Conservation (phyloP, 805 yeast genomes). For the Teunomyces barrocoloradensis region DNA sequence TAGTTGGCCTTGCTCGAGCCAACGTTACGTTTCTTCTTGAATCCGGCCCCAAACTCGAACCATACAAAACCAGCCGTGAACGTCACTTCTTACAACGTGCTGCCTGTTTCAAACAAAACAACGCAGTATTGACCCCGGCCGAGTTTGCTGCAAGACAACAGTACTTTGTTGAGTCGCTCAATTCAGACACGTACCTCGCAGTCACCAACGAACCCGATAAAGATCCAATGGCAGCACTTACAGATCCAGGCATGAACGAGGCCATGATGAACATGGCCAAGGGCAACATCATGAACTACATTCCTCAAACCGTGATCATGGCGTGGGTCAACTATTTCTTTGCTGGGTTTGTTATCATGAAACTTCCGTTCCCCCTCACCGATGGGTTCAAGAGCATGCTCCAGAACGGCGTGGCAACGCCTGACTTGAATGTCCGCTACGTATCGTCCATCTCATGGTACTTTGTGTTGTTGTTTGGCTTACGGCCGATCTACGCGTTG, state of each 20-base stretch:
- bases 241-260: slow-evolving; percentile 71
- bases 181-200: slow-evolving; percentile 55
- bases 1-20: slow-evolving; percentile 77
- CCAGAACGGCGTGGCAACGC: slow-evolving; percentile 81
- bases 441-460: slow-evolving; percentile 96
- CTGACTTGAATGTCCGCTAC: slow-evolving; percentile 85
- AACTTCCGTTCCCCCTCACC: slow-evolving; percentile 87
- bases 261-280: slow-evolving; percentile 75
- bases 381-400: slow-evolving; percentile 87
- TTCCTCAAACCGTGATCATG: slow-evolving; percentile 93
- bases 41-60: slow-evolving; percentile 54
- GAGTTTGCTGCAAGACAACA: slow-evolving; percentile 56
- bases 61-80: slow-evolving; percentile 50
- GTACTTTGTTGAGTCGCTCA: slow-evolving; percentile 46
- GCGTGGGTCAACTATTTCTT: slow-evolving; percentile 94
- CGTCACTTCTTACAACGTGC: slow-evolving; percentile 62
- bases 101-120: slow-evolving; percentile 53
- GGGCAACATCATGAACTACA: slow-evolving; percentile 74
- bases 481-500: slow-evolving; percentile 73
- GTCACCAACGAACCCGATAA: slow-evolving; percentile 38
- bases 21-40: slow-evolving; percentile 61
- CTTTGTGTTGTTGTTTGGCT: slow-evolving; percentile 81
- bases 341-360: slow-evolving; percentile 80
- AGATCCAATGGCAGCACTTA: slow-evolving; percentile 50
- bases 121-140: slow-evolving; percentile 45